phyloP scores from a whole-genome alignment of 2,329 filamentous ascomycete genomes.

The Shiraia bambusicola region DNA sequence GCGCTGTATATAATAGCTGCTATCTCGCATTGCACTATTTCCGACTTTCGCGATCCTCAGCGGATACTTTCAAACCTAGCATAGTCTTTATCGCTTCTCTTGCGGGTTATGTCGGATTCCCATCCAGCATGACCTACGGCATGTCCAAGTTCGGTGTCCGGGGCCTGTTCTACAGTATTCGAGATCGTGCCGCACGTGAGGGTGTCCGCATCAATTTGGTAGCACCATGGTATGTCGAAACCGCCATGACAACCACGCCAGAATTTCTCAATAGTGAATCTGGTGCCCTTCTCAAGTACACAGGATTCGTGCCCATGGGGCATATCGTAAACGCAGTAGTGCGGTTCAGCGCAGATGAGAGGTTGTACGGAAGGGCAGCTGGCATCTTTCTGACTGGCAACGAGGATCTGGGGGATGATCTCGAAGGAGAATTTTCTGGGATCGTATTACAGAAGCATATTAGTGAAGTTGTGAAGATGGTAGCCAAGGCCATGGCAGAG shows the following conservation, averaged over 20 bases:
- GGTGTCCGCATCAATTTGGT: slow-evolving; percentile 28
- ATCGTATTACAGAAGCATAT: slow-evolving; percentile 12
- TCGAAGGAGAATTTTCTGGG: slow-evolving; percentile 19
- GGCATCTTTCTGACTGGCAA: slow-evolving; percentile 19
- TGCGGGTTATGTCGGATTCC: slow-evolving; percentile 27
- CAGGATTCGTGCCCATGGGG: slow-evolving; percentile 24
- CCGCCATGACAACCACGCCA: slow-evolving; percentile 16
- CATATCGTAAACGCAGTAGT: slow-evolving; percentile 21
- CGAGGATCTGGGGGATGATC: slow-evolving; percentile 23
- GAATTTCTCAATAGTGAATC: slow-evolving; percentile 14
- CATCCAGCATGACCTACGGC: slow-evolving; percentile 26
- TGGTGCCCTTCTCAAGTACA: slow-evolving; percentile 9
- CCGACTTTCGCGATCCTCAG: slow-evolving; percentile 15
- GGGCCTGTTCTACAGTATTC: slow-evolving; percentile 26
- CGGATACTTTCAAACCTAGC: slow-evolving; percentile 16
- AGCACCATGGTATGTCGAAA: slow-evolving; percentile 32
- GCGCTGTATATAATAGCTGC: slow-evolving; percentile 25
- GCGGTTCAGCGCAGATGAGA: slow-evolving; percentile 17
- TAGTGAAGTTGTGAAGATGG: slow-evolving; percentile 3
- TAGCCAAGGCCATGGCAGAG: slow-evolving; percentile 8
- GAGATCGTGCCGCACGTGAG: slow-evolving; percentile 16
- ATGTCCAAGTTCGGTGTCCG: slow-evolving; percentile 33
- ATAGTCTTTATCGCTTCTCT: slow-evolving; percentile 26
- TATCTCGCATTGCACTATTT: slow-evolving; percentile 33
- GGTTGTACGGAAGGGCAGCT: slow-evolving; percentile 18